These are phyloP conservation scores for Kappamyces sp. DNA, from an alignment of 192 early-diverging fungal genomes.

Conservation along the genomic window DNA sequence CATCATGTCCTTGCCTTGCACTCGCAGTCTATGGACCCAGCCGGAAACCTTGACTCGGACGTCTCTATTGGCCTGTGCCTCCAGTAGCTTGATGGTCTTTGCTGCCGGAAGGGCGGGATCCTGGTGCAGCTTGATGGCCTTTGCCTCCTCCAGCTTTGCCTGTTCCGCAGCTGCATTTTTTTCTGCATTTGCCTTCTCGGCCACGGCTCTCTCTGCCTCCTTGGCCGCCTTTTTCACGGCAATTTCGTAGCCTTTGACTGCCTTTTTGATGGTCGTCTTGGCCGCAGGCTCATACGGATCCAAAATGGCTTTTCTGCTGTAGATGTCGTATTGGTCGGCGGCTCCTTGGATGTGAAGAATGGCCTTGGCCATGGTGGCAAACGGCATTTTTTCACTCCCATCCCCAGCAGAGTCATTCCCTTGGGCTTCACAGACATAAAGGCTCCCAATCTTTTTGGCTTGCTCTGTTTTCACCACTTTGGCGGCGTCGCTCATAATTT, in stretches of 20 bases:
- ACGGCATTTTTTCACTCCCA: slow-evolving; percentile 72
- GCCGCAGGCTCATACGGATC: slow-evolving; percentile 72
- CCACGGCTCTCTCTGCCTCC: slow-evolving; percentile 25
- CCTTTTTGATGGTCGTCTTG: slow-evolving; percentile 90
- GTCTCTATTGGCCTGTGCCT: background rate
- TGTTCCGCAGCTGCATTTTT: slow-evolving; percentile 58
- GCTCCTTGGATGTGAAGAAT: slow-evolving; percentile 41
- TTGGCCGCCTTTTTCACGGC: slow-evolving; percentile 59
- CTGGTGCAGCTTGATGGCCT: slow-evolving; percentile 37
- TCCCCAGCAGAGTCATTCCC: slow-evolving; percentile 76
- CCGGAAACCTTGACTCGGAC: slow-evolving; percentile 74
- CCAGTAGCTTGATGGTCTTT: slow-evolving; percentile 54
- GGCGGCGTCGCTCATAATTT: too few relatives aligned
- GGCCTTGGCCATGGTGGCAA: slow-evolving; percentile 68
- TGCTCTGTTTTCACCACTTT: too few relatives aligned
- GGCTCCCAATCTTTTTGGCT: too few relatives aligned
- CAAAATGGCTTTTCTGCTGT: slow-evolving; percentile 63
- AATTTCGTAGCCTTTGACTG: slow-evolving; percentile 70
- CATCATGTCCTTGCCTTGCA: slow-evolving; percentile 96
- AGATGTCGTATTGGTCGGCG: slow-evolving; percentile 47
- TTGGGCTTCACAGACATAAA: slow-evolving; percentile 73
- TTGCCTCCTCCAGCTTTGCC: slow-evolving; percentile 74
- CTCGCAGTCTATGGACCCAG: slow-evolving; percentile 93
- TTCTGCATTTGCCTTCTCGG: slow-evolving; percentile 5
- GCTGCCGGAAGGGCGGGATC: slow-evolving; percentile 70